These are phyloP conservation scores for Suhomyces kilbournensis DNA, from an alignment of 805 yeast species.

Conservation along the genomic window DNA sequence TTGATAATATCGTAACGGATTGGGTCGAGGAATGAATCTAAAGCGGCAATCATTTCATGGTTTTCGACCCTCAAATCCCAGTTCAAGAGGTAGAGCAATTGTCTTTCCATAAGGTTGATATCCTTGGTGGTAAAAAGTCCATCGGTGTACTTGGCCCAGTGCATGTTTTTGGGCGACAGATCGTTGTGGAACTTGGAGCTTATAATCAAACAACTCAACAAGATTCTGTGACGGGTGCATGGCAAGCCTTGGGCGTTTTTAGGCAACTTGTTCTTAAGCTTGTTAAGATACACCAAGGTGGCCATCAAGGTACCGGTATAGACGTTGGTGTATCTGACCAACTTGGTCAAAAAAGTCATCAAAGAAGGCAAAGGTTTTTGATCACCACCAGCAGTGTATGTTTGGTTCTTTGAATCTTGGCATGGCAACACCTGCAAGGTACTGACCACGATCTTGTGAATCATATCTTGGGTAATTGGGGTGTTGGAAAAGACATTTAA, in stretches of 20 bases:
- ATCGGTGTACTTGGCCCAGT: conserved; percentile 79
- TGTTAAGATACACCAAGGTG: conserved; percentile 64
- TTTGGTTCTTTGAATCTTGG: conserved; percentile 36
- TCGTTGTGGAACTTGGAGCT: conserved; percentile 77
- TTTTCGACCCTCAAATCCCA: conserved; percentile 61
- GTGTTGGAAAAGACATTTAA: conserved; percentile 56
- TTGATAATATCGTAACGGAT: conserved; percentile 41
- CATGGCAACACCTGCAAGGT: conserved; percentile 69
- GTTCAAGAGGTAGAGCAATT: conserved; percentile 60
- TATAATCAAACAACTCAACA: conserved; percentile 69
- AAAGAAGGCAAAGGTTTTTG: conserved; percentile 58
- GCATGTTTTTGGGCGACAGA: conserved; percentile 71
- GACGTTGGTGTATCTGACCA: conserved; percentile 75
- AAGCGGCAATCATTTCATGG: conserved; percentile 40
- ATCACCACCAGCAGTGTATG: conserved; percentile 23
- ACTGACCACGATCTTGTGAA: conserved; percentile 62
- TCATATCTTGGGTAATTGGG: conserved; percentile 74
- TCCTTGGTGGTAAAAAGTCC: conserved; percentile 67
- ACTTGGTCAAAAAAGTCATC: conserved; percentile 67
- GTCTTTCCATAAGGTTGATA: conserved; percentile 79
- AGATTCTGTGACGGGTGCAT: conserved; percentile 75
- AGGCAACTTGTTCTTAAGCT: conserved; percentile 60
- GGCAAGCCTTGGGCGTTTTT: conserved; percentile 72
- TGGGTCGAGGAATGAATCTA: conserved; percentile 50
- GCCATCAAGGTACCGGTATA: conserved; percentile 76